A percentile compares a stretch with the other conserved stretches of the same genome.
phyloP scores from a whole-genome alignment of 768 basidiomycete genomes.

The Kwoniella dejecticola region DNA sequence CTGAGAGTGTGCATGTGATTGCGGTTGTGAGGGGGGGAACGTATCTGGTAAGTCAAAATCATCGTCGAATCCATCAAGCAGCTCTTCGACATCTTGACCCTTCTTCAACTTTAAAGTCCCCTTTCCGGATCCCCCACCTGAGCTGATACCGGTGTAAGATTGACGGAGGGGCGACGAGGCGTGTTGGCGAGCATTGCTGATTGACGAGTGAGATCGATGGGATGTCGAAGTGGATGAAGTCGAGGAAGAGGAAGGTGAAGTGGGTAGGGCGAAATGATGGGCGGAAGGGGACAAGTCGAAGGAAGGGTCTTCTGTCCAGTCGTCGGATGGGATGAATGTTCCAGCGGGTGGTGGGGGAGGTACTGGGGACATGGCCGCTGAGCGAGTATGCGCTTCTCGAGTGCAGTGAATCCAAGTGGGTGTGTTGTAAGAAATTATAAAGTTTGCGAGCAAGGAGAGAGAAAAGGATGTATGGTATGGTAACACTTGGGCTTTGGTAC shows the following conservation, averaged over 20 bases:
- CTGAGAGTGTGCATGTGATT: neutral
- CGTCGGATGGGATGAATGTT: conserved; percentile 33
- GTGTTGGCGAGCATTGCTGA: conserved; percentile 10
- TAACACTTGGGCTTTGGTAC: no score
- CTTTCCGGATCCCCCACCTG: conserved; percentile 7
- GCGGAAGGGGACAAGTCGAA: conserved; percentile 38
- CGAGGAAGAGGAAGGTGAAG: conserved; percentile 17
- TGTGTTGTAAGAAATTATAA: no score
- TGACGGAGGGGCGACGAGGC: conserved; percentile 16
- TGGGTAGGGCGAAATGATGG: conserved; percentile 16
- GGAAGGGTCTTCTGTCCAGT: conserved; percentile 50
- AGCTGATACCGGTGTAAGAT: conserved; percentile 15
- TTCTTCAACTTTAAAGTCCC: conserved; percentile 27
- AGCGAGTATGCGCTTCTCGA: no score
- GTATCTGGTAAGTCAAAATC: conserved; percentile 13
- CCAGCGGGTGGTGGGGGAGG: conserved; percentile 34
- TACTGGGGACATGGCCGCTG: conserved; percentile 20
- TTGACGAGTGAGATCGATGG: conserved; percentile 4
- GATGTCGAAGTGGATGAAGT: conserved; percentile 17
- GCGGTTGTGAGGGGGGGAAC: neutral
- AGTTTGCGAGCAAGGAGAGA: no score
- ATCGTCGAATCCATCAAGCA: conserved; percentile 14
- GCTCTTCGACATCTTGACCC: conserved; percentile 8
- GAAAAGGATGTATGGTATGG: no score
- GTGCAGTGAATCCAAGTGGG: no score